These are phyloP conservation scores for Colletotrichum sp. DNA, from an alignment of 2,329 filamentous ascomycete genomes.

Conservation along the genomic window DNA sequence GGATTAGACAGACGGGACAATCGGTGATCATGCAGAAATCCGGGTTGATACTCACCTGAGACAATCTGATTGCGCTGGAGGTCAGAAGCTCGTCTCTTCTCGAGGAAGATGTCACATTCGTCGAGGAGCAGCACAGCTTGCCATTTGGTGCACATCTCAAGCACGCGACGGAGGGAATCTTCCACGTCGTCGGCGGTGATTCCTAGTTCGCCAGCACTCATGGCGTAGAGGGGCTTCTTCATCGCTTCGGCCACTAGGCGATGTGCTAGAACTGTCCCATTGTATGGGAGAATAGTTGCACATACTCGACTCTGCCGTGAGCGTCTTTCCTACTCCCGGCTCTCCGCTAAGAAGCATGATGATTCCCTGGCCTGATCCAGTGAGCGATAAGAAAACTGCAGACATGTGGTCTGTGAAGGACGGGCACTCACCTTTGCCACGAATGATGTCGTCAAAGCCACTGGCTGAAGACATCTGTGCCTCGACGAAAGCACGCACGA, in stretches of 20 bases:
- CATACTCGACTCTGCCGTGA: neutral
- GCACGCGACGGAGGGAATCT: neutral
- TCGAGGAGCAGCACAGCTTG: neutral
- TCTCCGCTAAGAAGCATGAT: neutral
- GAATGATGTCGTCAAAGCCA: neutral
- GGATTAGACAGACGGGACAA: neutral
- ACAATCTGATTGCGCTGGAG: neutral
- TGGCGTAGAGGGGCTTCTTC: neutral
- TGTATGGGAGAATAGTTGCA: fast-evolving
- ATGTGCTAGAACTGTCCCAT: fast-evolving
- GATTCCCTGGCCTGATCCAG: neutral
- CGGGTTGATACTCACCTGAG: fast-evolving
- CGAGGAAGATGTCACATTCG: neutral
- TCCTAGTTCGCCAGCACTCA: neutral
- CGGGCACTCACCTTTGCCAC: neutral
- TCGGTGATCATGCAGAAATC: fast-evolving
- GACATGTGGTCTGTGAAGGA: neutral
- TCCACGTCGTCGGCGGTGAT: neutral
- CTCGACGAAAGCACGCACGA: neutral
- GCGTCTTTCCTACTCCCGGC: neutral
- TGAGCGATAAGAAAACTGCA: neutral
- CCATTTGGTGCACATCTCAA: neutral
- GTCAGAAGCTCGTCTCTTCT: neutral
- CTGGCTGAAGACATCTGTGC: neutral
- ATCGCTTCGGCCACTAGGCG: neutral